These are phyloP conservation scores for Glycine latifolia DNA, from an alignment of 306 rosid genomes.

Conservation along the genomic window DNA sequence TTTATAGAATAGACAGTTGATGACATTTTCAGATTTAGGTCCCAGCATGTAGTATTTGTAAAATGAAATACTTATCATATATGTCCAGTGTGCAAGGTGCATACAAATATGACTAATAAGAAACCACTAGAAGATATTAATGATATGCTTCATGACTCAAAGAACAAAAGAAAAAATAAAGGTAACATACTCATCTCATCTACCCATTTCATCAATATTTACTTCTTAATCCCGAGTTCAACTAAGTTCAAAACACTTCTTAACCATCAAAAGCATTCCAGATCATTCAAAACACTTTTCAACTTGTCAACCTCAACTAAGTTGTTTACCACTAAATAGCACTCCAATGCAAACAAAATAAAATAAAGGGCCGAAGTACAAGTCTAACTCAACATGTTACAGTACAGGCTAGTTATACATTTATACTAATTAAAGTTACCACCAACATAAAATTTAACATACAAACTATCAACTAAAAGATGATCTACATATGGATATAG, in stretches of 20 bases:
- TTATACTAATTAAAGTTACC: constrained; percentile 9
- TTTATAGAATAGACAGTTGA: background rate
- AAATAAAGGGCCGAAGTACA: background rate
- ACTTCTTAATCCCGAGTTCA: background rate
- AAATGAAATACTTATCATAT: constrained; percentile 14
- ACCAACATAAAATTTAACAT: constrained; percentile 6
- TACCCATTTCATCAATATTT: background rate
- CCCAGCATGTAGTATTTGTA: background rate
- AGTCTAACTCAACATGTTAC: constrained; percentile 10
- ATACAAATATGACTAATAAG: constrained; percentile 16
- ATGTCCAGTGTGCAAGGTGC: constrained; percentile 17
- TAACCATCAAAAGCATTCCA: background rate
- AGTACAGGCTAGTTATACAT: constrained; percentile 14
- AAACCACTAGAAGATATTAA: background rate
- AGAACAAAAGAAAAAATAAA: background rate
- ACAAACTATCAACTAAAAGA: constrained; percentile 5
- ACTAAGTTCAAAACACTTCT: background rate
- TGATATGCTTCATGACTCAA: constrained; percentile 2
- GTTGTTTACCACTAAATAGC: background rate
- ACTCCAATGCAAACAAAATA: background rate
- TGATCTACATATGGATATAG: background rate
- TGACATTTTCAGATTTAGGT: constrained; percentile 27
- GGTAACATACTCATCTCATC: background rate
- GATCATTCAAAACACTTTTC: constrained; percentile 8
- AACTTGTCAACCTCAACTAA: background rate